phyloP scores from a whole-genome alignment of 345 rosid species.

The Gossypium bickii region DNA sequence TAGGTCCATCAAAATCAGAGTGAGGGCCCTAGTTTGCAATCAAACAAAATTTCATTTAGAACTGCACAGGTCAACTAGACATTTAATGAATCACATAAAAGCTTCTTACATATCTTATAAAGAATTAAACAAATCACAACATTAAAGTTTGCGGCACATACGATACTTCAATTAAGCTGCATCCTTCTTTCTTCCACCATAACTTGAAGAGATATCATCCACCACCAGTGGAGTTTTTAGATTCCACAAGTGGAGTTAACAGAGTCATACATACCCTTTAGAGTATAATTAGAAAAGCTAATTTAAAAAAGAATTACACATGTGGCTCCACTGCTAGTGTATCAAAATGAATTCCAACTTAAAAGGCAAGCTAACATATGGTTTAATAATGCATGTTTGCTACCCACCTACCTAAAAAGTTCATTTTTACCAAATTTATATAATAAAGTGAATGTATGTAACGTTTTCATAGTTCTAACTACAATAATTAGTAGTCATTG shows the following conservation, averaged over 20 bases:
- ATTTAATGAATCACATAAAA: background rate
- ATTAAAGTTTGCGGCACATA: background rate
- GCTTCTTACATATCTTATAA: background rate
- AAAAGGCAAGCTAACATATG: background rate
- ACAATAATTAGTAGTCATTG: background rate
- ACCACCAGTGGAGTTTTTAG: background rate
- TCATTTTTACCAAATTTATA: background rate
- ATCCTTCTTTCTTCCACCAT: too few species aligned
- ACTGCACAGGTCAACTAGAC: background rate
- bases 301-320: background rate
- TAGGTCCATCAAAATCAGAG: slow-evolving; percentile 89
- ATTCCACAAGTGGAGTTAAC: background rate
- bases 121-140: background rate
- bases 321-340: too few species aligned
- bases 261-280: background rate
- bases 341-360: background rate
- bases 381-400: background rate
- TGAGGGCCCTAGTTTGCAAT: slow-evolving; percentile 32
- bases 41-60: background rate
- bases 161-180: too few species aligned
- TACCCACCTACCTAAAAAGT: background rate
- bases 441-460: background rate
- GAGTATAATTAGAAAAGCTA: background rate
- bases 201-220: background rate
- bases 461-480: background rate